These are phyloP conservation scores for Boletus barrowsii DNA, from an alignment of 768 basidiomycete species.

Conservation along the genomic window DNA sequence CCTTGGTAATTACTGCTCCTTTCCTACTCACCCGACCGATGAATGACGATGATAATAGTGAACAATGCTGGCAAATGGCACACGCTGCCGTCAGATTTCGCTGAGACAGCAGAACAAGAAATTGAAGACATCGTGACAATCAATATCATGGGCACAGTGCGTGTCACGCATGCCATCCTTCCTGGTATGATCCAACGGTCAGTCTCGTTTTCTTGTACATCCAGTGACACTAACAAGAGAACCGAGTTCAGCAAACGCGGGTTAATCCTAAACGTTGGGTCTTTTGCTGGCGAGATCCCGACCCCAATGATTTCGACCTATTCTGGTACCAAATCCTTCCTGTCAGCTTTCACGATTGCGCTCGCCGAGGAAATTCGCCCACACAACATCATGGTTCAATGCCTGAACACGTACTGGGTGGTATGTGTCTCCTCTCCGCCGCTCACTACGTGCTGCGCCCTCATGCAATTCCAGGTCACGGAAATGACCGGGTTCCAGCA, in stretches of 20 bases:
- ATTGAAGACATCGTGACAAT: constrained; percentile 81
- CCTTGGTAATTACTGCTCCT: constrained; percentile 57
- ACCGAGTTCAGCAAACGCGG: constrained; percentile 61
- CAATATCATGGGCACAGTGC: constrained; percentile 80
- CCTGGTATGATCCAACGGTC: constrained; percentile 81
- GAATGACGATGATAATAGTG: constrained; percentile 44
- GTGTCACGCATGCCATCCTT: constrained; percentile 74
- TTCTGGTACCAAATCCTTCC: constrained; percentile 88
- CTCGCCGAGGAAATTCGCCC: constrained; percentile 78
- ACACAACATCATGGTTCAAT: constrained; percentile 75
- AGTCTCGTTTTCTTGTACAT: constrained; percentile 3
- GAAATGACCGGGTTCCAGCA: constrained; percentile 91
- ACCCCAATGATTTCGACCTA: constrained; percentile 94
- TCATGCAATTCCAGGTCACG: constrained; percentile 57
- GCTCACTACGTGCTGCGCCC: background rate
- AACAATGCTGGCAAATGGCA: constrained; percentile 97
- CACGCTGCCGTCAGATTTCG: constrained; percentile 80
- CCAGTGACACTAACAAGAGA: background rate
- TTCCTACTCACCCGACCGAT: background rate
- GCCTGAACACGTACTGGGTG: constrained; percentile 93
- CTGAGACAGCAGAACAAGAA: constrained; percentile 72
- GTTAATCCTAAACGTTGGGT: constrained; percentile 87
- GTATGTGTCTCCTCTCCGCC: constrained; percentile 46
- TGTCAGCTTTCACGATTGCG: constrained; percentile 80
- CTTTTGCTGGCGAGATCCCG: constrained; percentile 84